These are phyloP conservation scores for Fusarium sp. DNA, from an alignment of 2,329 filamentous ascomycete species.

Conservation along the genomic window DNA sequence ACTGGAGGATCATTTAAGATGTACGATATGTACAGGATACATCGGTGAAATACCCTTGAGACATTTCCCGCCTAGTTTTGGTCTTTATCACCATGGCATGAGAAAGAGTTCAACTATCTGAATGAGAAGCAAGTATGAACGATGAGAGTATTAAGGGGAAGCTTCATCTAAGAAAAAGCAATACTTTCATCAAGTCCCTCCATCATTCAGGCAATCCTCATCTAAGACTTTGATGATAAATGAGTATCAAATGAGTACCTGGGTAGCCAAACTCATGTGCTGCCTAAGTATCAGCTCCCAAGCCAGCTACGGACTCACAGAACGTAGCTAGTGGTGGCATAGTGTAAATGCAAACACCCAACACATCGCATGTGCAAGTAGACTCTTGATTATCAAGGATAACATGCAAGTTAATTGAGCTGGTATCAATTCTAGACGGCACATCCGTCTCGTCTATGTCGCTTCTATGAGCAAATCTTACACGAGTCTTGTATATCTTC, in stretches of 20 bases:
- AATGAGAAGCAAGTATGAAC: neutral
- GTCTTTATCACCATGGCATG: neutral
- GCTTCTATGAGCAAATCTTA: conserved; percentile 45
- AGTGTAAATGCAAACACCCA: neutral
- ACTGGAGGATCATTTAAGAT: neutral
- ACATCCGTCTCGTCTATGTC: conserved; percentile 33
- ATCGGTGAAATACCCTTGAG: neutral
- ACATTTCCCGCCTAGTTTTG: neutral
- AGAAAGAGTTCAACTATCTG: neutral
- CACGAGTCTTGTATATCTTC: conserved; percentile 25
- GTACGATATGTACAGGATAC: neutral
- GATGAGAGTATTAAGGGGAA: neutral
- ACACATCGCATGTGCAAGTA: neutral
- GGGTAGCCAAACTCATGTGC: too few species aligned
- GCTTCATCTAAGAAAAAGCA: too few species aligned
- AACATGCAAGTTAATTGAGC: conserved; percentile 13
- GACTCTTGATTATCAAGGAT: neutral
- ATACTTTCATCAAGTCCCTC: too few species aligned
- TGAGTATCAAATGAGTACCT: too few species aligned
- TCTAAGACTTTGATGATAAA: too few species aligned
- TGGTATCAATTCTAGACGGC: conserved; percentile 40
- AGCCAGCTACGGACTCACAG: neutral
- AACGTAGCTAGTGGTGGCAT: neutral
- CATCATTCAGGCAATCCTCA: too few species aligned
- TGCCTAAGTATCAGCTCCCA: too few species aligned